Evolutionary conservation across 345 rosid genomes (phyloP).

Genomic region (Bruguiera sexangula): DNA sequence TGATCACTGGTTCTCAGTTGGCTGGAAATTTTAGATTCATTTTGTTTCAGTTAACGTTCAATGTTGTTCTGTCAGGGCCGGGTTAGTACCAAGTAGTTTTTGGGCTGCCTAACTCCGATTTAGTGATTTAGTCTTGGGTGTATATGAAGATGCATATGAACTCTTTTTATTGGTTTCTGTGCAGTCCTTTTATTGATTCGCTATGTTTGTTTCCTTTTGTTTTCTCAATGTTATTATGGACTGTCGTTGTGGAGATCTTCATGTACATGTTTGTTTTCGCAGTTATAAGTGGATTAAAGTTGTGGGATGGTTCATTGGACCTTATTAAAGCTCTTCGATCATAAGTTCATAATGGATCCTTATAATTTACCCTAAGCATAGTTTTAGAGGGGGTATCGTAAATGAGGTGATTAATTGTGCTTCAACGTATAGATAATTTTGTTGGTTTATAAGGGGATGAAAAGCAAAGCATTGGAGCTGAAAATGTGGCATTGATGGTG

Average conservation of each 20-base stretch:
- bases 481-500: too few relatives aligned
- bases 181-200: neutral
- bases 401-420: conserved; percentile 22
- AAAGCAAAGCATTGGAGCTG: too few relatives aligned
- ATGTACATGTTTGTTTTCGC: neutral
- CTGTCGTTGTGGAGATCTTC: neutral
- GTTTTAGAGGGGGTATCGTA: conserved; percentile 71
- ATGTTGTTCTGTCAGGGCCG: conserved; percentile 55
- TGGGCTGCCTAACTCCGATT: conserved; percentile 78
- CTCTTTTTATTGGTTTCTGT: neutral
- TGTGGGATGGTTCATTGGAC: conserved; percentile 96
- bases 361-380: conserved; percentile 50
- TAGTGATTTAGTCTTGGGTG: conserved; percentile 88
- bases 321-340: conserved; percentile 70
- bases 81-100: conserved; percentile 79
- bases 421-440: neutral
- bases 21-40: neutral
- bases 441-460: too few relatives aligned
- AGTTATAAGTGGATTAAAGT: conserved; percentile 76
- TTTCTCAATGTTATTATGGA: neutral
- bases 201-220: neutral
- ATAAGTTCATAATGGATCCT: conserved; percentile 43
- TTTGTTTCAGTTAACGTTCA: neutral
- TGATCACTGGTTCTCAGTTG: neutral
- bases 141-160: conserved; percentile 67